Evolutionary conservation across 495 filamentous ascomycete species (phyloP), one percentile per base, ranked within the genome.

Genomic region (Trichoderma erinaceum): DNA sequence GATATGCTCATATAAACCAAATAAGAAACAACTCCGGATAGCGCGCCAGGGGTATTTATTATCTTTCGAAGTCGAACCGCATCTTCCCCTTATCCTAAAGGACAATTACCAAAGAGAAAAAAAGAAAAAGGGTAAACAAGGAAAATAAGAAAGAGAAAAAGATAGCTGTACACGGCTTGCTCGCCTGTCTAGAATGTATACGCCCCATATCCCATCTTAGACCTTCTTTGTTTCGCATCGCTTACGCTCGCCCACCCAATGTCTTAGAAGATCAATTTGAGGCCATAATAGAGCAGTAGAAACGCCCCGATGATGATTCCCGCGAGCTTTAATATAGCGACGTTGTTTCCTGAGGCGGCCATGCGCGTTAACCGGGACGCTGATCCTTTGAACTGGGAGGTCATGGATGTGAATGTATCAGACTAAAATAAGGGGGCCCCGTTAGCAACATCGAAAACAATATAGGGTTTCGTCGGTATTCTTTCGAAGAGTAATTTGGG

Each of bases 271-370:
- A 93, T 79, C 82, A 88, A 87, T 32, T 85, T 83, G 71, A 85
- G 78, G 43, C 90, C 75, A 71, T 92, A 90, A 73, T 89, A 99
- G 63, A 96, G 69, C 66, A 91, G 76, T 43, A 97, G 69, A 18
- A 95, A 87, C 12, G 79, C 79, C n/a, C 80, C 92, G 56, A 93
- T 82, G 13, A 93, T 84, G 63, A 97, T 96, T 41, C 86, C 94
- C 4, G 92, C 88, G 65, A 99, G 82, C 76, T 96, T 96, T 63
- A 99, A 75, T 35, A 97, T 87, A 29, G 93, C 93, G 41, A 94
- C 88, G 71, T 92, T 96, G 76, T 97, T 94, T 67, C 95, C 95
- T 67, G 87, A 85, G 68, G 88, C 88, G 38, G 95, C 95, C 92
- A 97, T 97, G 65, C 92, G 86, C n/a, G 89, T 90, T 41, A 99